Evolutionary conservation across 2,329 filamentous ascomycete genomes (phyloP).

Genomic region (Cladobotryum protrusum): DNA sequence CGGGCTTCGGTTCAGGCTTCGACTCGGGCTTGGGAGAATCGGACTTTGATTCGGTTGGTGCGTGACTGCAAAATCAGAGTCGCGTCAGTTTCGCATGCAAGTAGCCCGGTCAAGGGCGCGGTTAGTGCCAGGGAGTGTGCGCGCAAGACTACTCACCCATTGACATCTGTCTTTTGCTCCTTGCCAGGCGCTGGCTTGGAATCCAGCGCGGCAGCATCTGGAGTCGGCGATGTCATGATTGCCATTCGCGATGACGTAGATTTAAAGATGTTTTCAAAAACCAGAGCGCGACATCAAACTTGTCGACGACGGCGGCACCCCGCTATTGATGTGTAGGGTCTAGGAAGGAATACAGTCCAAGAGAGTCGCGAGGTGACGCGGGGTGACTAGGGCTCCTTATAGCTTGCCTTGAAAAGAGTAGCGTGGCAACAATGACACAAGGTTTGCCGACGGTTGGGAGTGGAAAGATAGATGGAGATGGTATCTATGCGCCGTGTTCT

Average conservation of each 20-base stretch:
- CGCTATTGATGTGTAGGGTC: not conserved
- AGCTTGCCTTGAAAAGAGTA: too few relatives aligned
- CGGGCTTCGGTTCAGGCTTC: not conserved
- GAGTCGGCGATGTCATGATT: slow-evolving; percentile 47
- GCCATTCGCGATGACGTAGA: slow-evolving; percentile 36
- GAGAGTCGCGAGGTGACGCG: not conserved
- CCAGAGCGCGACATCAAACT: slow-evolving; percentile 33
- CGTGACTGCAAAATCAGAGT: slow-evolving; percentile 10
- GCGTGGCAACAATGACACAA: too few relatives aligned
- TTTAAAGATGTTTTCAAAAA: slow-evolving; percentile 19
- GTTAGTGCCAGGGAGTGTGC: not conserved
- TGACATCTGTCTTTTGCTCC: slow-evolving; percentile 28
- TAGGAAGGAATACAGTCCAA: too few relatives aligned
- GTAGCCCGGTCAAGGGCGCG: not conserved
- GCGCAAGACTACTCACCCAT: slow-evolving; percentile 30
- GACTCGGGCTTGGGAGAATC: slow-evolving; percentile 4
- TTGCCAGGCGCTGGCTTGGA: slow-evolving; percentile 39
- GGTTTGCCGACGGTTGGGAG: too few relatives aligned
- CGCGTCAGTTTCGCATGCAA: slow-evolving; percentile 18
- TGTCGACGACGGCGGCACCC: slow-evolving; percentile 6
- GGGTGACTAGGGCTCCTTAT: too few relatives aligned
- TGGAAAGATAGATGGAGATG: too few relatives aligned
- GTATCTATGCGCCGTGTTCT: too few relatives aligned
- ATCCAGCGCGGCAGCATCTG: slow-evolving; percentile 37
- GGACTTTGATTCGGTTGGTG: slow-evolving; percentile 10